These are phyloP conservation scores for Yamadazyma atmosphaerica DNA, from an alignment of 1,139 yeast species.

Conservation along the genomic window DNA sequence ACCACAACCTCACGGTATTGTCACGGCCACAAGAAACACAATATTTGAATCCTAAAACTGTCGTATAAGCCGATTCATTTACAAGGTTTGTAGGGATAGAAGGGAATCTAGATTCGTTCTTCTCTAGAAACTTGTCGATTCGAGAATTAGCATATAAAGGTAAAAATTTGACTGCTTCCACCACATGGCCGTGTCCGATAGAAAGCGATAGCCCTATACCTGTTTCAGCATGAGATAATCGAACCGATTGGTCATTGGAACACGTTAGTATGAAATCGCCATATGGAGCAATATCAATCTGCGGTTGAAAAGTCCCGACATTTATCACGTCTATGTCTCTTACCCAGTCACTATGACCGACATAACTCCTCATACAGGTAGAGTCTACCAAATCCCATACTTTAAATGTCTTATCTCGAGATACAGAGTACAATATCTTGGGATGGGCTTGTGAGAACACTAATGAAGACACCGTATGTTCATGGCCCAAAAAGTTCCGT, in stretches of 20 bases:
- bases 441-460: slow-evolving; percentile 47
- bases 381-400: slow-evolving; percentile 80
- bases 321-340: slow-evolving; percentile 53
- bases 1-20: slow-evolving; percentile 74
- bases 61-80: slow-evolving; percentile 27
- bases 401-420: slow-evolving; percentile 73
- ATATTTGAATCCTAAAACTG: slow-evolving; percentile 57
- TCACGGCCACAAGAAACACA: slow-evolving; percentile 85
- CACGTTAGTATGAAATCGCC: slow-evolving; percentile 72
- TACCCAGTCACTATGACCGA: slow-evolving; percentile 91
- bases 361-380: slow-evolving; percentile 61
- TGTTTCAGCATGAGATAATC: slow-evolving; percentile 62
- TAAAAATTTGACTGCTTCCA: slow-evolving; percentile 71
- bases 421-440: slow-evolving; percentile 59
- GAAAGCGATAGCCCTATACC: slow-evolving; percentile 71
- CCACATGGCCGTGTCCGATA: slow-evolving; percentile 80
- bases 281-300: slow-evolving; percentile 12
- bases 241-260: slow-evolving; percentile 76
- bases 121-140: slow-evolving; percentile 50
- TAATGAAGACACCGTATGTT: slow-evolving; percentile 76
- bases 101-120: slow-evolving; percentile 32
- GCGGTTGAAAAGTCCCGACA: slow-evolving; percentile 22
- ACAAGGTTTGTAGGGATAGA: slow-evolving; percentile 34
- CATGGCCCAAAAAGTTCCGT: slow-evolving; percentile 82
- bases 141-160: slow-evolving; percentile 52